Base-by-base conservation (phyloP, 2,329 filamentous ascomycete genomes). In the Lomentospora prolificans region DNA sequence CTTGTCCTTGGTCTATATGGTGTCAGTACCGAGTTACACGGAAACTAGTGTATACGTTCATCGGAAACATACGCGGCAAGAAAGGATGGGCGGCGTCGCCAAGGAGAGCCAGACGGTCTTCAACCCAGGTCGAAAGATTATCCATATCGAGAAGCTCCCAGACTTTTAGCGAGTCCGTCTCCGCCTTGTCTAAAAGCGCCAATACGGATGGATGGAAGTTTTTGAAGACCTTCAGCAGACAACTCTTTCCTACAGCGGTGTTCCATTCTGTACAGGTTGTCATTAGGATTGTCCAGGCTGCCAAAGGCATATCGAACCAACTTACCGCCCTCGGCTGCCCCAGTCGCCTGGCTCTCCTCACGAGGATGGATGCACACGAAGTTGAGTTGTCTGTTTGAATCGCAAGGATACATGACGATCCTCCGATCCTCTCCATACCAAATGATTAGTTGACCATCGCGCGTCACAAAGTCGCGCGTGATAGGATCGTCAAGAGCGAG, bases 81-180 rank as follows among this genome's bases (percentile, higher is more conserved):
- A 87, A 86, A 0, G 84, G 83, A 64, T 89, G 85, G 0, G 82
- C 85, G 0, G 70, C 67, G 46, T 72, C 70, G 4, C 70, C 70
- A 12, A 65, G 64, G 2, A 72, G 62, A 2, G 65, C 60, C 57
- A 71, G 57, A 5, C 61, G 61, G 0, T 62, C 68, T 33, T 64
- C 66, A 12, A 59, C 61, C 69, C 69, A 72, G 0, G 57, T 65
- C 1, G 63, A 55, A 2, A 72, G 59, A 0, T 84, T 82, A 3
- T 79, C 75, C 79, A 86, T 85, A 59, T 88, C 85, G 4, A 83
- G 64, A 2, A 86, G 66, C 25, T 74, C 75, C 81, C 81, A 85
- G 0, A 81, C 67, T 55, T 78, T 81, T 14, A 84, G 62, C 1
- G 69, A 69, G 0, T 69, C 62, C 0, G 70, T 66, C 17, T 76